phyloP scores from a whole-genome alignment of 352 stramenopile genomes.

The Aphanomyces euteiches region DNA sequence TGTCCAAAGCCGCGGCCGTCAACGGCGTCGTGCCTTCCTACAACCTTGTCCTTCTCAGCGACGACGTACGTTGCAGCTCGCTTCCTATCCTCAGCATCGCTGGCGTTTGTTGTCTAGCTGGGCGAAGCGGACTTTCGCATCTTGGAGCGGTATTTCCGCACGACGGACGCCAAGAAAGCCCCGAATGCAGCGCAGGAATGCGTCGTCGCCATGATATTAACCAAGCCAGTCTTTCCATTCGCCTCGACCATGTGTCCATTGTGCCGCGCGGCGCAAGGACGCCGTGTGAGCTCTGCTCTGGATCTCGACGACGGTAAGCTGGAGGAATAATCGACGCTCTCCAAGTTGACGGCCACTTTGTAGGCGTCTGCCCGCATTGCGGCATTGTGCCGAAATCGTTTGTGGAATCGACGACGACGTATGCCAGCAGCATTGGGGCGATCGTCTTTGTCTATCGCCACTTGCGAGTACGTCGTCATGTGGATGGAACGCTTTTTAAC shows the following conservation, averaged over 20 bases:
- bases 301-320: no score
- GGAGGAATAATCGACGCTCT: no score
- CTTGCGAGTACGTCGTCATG: neutral
- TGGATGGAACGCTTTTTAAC: no score
- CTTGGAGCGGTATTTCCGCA: slow-evolving; percentile 14
- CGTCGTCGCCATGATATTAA: slow-evolving; percentile 56
- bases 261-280: slow-evolving; percentile 49
- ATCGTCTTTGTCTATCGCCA: slow-evolving; percentile 46
- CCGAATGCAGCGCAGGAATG: slow-evolving; percentile 14
- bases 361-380: slow-evolving; percentile 56
- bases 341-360: slow-evolving; percentile 19
- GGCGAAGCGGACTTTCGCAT: slow-evolving; percentile 3
- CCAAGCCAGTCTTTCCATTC: slow-evolving; percentile 42
- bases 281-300: slow-evolving; percentile 38
- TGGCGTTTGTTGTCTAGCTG: neutral
- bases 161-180: slow-evolving; percentile 13
- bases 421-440: no score
- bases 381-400: slow-evolving; percentile 38
- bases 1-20: neutral
- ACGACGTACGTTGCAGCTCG: slow-evolving; percentile 32
- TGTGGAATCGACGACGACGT: neutral
- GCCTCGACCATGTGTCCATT: slow-evolving; percentile 47
- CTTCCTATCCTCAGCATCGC: no score
- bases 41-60: slow-evolving; percentile 56
- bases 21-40: slow-evolving; percentile 34